Evolutionary conservation across 176 grass and related monocot genomes (phyloP).

Genomic region (Chrysopogon serrulatus): DNA sequence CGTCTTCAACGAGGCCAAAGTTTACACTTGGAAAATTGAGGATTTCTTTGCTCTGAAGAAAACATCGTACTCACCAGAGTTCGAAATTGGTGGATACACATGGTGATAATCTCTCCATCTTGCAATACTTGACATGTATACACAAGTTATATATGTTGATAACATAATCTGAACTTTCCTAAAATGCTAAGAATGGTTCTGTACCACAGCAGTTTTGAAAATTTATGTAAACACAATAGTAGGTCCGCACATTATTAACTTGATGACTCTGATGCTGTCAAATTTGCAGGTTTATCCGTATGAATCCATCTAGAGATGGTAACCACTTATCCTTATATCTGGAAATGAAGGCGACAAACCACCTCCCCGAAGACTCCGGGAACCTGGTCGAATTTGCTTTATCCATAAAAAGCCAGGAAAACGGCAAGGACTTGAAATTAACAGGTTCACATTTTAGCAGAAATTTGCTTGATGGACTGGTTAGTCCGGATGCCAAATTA

Average conservation of each 20-base stretch:
- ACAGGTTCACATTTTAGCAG: neutral
- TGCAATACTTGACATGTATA: neutral
- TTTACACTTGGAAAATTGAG: neutral
- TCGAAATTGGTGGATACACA: neutral
- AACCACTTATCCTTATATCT: neutral
- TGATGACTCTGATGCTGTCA: neutral
- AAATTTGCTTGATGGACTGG: neutral
- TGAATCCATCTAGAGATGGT: neutral
- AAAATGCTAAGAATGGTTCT: neutral
- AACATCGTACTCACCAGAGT: neutral
- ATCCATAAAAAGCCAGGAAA: slow-evolving; percentile 11
- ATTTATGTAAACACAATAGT: neutral
- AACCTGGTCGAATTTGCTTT: neutral
- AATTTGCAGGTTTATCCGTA: neutral
- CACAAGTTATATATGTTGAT: neutral
- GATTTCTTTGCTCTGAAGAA: neutral
- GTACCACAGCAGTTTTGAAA: neutral
- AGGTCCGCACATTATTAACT: neutral
- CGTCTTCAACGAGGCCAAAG: neutral
- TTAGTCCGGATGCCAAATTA: neutral
- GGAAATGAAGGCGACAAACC: neutral
- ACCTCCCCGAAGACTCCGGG: neutral
- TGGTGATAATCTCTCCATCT: neutral
- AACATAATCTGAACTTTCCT: neutral
- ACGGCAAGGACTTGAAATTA: neutral